phyloP scores from a whole-genome alignment of 352 stramenopile species.

The Pelagophyceae sp. region DNA sequence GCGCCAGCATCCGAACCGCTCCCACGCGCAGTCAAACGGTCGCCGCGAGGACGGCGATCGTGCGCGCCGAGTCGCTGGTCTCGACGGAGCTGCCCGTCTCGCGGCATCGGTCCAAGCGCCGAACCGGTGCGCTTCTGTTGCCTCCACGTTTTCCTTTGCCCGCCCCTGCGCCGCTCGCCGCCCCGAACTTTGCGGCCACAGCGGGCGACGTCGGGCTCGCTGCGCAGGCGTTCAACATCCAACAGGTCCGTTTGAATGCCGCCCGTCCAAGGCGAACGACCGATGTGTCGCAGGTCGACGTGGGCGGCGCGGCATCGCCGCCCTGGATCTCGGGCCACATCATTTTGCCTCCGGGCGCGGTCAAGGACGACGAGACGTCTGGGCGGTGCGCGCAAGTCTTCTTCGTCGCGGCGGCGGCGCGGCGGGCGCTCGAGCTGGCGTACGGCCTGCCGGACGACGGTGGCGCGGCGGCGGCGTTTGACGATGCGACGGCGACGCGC shows the following conservation, averaged over 20 bases:
- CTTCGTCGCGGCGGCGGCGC: conserved; percentile 77
- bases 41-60: conserved; percentile 6
- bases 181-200: too few species aligned
- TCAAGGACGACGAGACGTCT: conserved; percentile 87
- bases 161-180: too few species aligned
- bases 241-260: conserved; percentile 26
- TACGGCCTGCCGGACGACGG: conserved; percentile 44
- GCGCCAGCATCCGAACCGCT: too few species aligned
- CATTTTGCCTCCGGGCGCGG: conserved; percentile 73
- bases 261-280: too few species aligned
- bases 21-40: too few species aligned
- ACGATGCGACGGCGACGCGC: conserved; percentile 74
- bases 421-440: conserved; percentile 57
- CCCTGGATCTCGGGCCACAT: conserved; percentile 72
- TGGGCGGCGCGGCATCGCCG: conserved; percentile 37
- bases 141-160: too few species aligned
- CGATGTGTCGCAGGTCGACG: too few species aligned
- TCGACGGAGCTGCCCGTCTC: conserved; percentile 44
- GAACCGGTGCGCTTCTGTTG: too few species aligned
- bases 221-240: conserved; percentile 52
- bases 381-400: conserved; percentile 85
- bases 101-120: conserved; percentile 30
- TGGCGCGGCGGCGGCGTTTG: conserved; percentile 62
- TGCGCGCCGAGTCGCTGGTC: neutral
- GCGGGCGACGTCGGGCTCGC: conserved; percentile 46